Conservation (phyloP, 1,284 basidiomycete genomes). For the Ceratobasidium papillatum region DNA sequence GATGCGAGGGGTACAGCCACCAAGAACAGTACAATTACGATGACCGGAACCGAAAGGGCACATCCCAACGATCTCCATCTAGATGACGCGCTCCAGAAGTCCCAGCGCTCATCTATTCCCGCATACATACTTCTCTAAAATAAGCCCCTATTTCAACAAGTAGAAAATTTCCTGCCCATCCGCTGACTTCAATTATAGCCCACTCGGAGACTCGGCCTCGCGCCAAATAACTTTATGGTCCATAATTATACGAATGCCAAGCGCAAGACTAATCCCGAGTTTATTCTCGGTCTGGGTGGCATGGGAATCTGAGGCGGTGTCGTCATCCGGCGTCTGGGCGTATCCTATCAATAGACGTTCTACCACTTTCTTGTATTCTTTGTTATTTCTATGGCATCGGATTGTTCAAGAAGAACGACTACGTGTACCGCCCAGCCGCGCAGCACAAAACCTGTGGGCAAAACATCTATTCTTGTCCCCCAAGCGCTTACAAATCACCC, state of each 20-base stretch:
- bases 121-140: no score
- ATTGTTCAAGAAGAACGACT: not conserved
- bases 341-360: not conserved
- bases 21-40: no score
- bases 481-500: not conserved
- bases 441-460: not conserved
- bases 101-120: no score
- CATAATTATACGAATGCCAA: constrained; percentile 9
- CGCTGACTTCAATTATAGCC: not conserved
- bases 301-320: not conserved
- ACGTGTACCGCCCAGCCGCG: not conserved
- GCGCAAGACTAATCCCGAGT: not conserved
- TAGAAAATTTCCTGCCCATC: no score
- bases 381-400: not conserved
- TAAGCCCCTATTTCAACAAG: no score
- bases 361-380: not conserved
- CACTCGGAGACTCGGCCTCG: not conserved
- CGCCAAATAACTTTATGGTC: not conserved
- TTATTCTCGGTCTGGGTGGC: not conserved
- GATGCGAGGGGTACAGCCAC: no score
- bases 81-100: no score
- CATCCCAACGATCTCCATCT: no score
- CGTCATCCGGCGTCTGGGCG: not conserved
- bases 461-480: not conserved
- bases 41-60: no score